phyloP scores from a whole-genome alignment of 805 yeast genomes.

The Nakazawaea ambrosiae region DNA sequence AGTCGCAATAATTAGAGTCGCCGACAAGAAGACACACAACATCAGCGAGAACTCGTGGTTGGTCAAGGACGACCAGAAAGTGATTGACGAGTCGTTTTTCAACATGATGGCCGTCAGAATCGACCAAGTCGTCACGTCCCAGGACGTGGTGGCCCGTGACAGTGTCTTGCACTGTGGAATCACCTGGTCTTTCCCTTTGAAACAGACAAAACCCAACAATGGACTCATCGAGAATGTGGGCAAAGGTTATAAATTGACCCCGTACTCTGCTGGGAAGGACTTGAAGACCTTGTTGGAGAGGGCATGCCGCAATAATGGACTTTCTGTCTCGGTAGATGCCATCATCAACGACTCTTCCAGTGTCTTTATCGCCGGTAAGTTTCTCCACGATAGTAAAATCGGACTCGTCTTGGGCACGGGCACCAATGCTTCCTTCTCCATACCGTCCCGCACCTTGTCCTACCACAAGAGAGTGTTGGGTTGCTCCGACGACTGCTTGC shows the following conservation, averaged over 20 bases:
- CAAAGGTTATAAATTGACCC: constrained; percentile 49
- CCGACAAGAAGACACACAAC: constrained; percentile 5
- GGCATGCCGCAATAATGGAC: constrained; percentile 20
- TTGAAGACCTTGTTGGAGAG: constrained; percentile 34
- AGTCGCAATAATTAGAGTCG: constrained; percentile 21
- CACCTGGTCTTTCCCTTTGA: constrained; percentile 53
- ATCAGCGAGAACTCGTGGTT: constrained; percentile 26
- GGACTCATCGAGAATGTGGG: constrained; percentile 46
- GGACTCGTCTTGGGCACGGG: constrained; percentile 71
- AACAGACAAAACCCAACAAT: constrained; percentile 30
- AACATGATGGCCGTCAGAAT: constrained; percentile 31
- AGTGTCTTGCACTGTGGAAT: constrained; percentile 33
- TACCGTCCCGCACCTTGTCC: constrained; percentile 19
- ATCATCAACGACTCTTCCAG: constrained; percentile 64
- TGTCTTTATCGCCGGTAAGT: constrained; percentile 47
- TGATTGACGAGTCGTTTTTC: constrained; percentile 35
- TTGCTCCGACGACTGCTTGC: constrained; percentile 16
- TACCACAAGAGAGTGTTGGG: constrained; percentile 12
- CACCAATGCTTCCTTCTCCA: constrained; percentile 43
- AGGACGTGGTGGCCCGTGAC: constrained; percentile 3
- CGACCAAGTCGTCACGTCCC: constrained; percentile 18
- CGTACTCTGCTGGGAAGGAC: constrained; percentile 34
- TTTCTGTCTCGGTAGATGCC: constrained; percentile 31
- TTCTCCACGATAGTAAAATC: constrained; percentile 27
- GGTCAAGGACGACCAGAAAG: constrained; percentile 30